phyloP scores from a whole-genome alignment of 2,329 filamentous ascomycete species.

The Claviceps cyperi region DNA sequence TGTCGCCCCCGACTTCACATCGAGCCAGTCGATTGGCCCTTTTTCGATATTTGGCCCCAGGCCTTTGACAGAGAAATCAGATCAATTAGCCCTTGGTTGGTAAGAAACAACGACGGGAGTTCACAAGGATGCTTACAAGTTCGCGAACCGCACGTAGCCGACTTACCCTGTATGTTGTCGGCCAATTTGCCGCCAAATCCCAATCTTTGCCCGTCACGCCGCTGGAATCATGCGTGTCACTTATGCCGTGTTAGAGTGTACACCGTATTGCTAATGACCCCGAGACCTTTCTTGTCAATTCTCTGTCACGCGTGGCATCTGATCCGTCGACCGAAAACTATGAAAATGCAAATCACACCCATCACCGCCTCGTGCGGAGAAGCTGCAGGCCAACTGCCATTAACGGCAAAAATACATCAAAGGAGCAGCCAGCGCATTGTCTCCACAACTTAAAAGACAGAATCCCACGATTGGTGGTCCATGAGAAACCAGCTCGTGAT shows the following conservation, averaged over 20 bases:
- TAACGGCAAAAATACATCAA: neutral
- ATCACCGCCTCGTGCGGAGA: neutral
- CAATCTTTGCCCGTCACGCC: neutral
- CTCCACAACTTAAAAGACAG: neutral
- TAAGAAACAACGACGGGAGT: no score
- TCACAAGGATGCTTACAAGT: no score
- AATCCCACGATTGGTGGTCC: neutral
- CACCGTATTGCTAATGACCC: no score
- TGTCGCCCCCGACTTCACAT: no score
- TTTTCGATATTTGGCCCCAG: no score
- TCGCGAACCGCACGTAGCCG: neutral
- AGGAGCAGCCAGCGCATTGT: neutral
- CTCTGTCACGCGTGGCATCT: no score
- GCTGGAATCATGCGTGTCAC: neutral
- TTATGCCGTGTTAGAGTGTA: neutral
- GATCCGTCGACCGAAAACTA: neutral
- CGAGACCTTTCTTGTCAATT: neutral
- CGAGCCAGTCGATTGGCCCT: no score
- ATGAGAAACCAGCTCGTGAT: neutral
- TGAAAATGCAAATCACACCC: neutral
- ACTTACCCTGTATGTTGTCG: neutral
- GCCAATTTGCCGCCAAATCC: neutral
- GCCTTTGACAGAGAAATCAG: no score
- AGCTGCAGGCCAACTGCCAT: neutral
- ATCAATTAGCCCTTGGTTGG: no score